Percentiles rank a stretch among this genome's conserved stretches.
These are phyloP conservation scores for Cenchrus purpureus DNA, from an alignment of 176 grass and related monocot genomes.

Conservation along the genomic window DNA sequence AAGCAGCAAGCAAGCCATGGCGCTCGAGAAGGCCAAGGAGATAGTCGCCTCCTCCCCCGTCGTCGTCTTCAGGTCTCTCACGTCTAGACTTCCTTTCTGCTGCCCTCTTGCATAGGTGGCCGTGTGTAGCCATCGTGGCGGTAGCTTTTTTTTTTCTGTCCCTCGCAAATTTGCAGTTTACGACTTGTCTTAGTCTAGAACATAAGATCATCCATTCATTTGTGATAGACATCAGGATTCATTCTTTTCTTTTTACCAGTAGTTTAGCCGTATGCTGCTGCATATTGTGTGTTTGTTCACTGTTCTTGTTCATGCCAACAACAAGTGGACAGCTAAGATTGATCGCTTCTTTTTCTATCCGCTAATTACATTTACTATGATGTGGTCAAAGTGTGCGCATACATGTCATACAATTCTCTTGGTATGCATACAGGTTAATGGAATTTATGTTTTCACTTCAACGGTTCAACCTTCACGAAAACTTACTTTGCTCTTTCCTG, in stretches of 20 bases:
- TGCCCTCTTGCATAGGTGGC: neutral
- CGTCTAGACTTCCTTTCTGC: neutral
- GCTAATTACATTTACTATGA: neutral
- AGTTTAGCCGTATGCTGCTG: neutral
- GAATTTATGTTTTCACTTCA: neutral
- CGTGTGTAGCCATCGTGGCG: neutral
- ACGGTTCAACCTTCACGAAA: neutral
- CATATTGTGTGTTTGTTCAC: neutral
- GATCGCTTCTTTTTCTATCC: no score
- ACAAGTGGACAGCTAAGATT: neutral
- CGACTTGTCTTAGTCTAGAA: no score
- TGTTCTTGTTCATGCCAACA: neutral
- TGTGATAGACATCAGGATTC: neutral
- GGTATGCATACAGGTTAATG: neutral
- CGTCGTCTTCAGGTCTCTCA: constrained; percentile 60
- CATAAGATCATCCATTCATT: no score
- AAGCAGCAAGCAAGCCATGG: constrained; percentile 21
- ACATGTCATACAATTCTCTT: neutral
- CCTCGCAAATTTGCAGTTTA: neutral
- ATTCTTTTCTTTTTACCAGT: neutral
- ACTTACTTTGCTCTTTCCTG: neutral
- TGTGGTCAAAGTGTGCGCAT: neutral
- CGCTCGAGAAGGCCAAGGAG: constrained; percentile 64
- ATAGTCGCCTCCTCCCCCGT: constrained; percentile 47
- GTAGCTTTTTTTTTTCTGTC: neutral